Conservation (phyloP, 2,329 filamentous ascomycete species). For the Colletotrichum camelliae region DNA sequence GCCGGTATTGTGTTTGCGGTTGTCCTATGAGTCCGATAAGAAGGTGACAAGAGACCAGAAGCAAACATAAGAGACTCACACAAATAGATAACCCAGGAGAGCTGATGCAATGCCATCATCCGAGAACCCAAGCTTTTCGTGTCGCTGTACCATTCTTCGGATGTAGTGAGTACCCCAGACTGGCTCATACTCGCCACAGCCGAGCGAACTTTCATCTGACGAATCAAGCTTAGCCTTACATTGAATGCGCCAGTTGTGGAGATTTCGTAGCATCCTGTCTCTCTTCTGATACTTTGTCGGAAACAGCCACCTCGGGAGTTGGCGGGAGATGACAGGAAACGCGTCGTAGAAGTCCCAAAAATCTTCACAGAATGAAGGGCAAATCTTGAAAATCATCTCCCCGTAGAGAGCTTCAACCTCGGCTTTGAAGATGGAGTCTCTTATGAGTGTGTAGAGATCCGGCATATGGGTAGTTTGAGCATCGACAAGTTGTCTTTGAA, state of each 20-base stretch:
- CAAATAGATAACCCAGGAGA: constrained; percentile 13
- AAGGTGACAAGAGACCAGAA: background rate
- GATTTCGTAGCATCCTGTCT: background rate
- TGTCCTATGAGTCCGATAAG: background rate
- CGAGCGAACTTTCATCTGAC: background rate
- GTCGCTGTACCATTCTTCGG: constrained; percentile 8
- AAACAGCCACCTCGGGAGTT: constrained; percentile 5
- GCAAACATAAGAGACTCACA: background rate
- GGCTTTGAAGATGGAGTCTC: background rate
- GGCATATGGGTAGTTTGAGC: background rate
- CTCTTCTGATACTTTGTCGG: background rate
- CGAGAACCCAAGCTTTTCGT: constrained; percentile 7
- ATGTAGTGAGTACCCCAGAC: constrained; percentile 10
- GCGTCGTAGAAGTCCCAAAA: constrained; percentile 14
- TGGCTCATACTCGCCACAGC: background rate
- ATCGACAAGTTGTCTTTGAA: background rate
- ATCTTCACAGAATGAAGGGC: constrained; percentile 1
- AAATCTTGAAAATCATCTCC: background rate
- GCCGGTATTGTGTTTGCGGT: constrained; percentile 10
- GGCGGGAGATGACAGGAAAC: constrained; percentile 2
- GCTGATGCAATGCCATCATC: background rate
- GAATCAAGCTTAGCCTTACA: background rate
- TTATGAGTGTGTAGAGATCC: constrained; percentile 1
- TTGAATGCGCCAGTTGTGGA: background rate
- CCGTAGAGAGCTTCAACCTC: constrained; percentile 12